Base-by-base conservation (phyloP, 1,284 basidiomycete species). In the Pseudozyma thailandica region DNA sequence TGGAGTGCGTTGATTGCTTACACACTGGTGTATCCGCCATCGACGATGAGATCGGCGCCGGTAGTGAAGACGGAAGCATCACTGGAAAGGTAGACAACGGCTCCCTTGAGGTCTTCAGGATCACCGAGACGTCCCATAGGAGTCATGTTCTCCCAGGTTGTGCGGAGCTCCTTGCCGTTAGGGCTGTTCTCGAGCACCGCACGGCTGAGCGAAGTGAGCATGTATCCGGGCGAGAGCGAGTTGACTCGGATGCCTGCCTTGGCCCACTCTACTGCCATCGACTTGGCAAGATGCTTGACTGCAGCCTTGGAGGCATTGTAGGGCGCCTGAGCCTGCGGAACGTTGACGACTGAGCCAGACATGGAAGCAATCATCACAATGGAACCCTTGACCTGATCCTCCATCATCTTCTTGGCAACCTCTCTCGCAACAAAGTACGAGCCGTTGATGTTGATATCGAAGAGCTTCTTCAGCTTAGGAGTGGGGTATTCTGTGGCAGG, bases 381-480 rank as follows among this genome's bases (percentile, higher is more conserved):
- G 52, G 90, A 90, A 9, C 93, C 93, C 44, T 87, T 52, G 35
- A 60, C 61, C 51, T 87, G 30, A 85, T 82, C 90, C 84, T 72
- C 75, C 21, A 84, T 80, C 87, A 87, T 87, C 72, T 84, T 82
- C 80, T 86, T 86, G 58, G 93, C 92, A 1, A 92, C 94, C 84
- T 97, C 93, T 26, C 94, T 89, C 4, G 95, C 94, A 28, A 93
- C 95, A 85, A 90, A 95, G 56, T 76, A 80, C 23, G 76, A 88
- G 50, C 93, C 94, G 82, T 95, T 92, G 53, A 98, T 91, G 82
- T 98, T 97, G 86, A 97, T 90, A 80, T 93, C 92, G 79, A 91
- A 91, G 51, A 98, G 86, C 81, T 80, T 81, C 58, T 72, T 70
- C 55, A 81, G 66, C 43, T 89, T 88, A 83, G 90, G 43, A 0